Conservation (phyloP, 352 stramenopile genomes). For the Pythium apleroticum region DNA sequence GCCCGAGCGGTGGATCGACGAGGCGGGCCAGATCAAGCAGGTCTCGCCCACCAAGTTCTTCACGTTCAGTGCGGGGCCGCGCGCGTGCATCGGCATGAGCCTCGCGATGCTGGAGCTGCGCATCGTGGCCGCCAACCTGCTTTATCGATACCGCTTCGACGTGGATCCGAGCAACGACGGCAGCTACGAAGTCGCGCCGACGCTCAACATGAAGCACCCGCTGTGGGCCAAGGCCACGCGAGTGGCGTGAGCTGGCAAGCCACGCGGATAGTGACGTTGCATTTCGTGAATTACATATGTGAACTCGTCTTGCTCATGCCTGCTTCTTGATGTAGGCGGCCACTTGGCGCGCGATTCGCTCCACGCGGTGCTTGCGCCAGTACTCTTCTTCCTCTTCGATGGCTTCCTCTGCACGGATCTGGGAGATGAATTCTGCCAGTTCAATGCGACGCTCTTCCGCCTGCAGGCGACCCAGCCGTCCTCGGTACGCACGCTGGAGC, state of each 20-base stretch:
- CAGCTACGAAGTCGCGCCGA: slow-evolving; percentile 5
- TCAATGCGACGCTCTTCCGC: slow-evolving; percentile 86
- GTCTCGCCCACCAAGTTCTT: slow-evolving; percentile 25
- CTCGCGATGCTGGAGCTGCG: slow-evolving; percentile 49
- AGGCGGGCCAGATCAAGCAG: not conserved
- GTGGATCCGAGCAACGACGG: slow-evolving; percentile 13
- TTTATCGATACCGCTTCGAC: slow-evolving; percentile 17
- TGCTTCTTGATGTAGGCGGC: slow-evolving; percentile 65
- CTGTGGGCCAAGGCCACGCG: not conserved
- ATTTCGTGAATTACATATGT: no score
- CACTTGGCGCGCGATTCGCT: slow-evolving; percentile 51
- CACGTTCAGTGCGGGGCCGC: slow-evolving; percentile 41
- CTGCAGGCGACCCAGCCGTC: slow-evolving; percentile 77
- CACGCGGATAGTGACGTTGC: no score
- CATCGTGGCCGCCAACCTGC: slow-evolving; percentile 15
- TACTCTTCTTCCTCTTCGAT: slow-evolving; percentile 88
- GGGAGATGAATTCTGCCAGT: slow-evolving; percentile 92
- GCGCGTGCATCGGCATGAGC: slow-evolving; percentile 43
- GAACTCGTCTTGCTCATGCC: slow-evolving; percentile 21
- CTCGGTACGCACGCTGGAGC: slow-evolving; percentile 87
- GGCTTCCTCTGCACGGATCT: slow-evolving; percentile 89
- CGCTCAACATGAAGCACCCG: slow-evolving; percentile 20
- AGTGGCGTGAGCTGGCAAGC: no score
- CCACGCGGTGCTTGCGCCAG: slow-evolving; percentile 56
- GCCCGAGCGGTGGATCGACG: slow-evolving; percentile 56